A percentile compares a stretch with the other conserved stretches of the same genome.
Evolutionary conservation across 2,329 filamentous ascomycete genomes (phyloP).

Genomic region (Colletotrichum sp.): DNA sequence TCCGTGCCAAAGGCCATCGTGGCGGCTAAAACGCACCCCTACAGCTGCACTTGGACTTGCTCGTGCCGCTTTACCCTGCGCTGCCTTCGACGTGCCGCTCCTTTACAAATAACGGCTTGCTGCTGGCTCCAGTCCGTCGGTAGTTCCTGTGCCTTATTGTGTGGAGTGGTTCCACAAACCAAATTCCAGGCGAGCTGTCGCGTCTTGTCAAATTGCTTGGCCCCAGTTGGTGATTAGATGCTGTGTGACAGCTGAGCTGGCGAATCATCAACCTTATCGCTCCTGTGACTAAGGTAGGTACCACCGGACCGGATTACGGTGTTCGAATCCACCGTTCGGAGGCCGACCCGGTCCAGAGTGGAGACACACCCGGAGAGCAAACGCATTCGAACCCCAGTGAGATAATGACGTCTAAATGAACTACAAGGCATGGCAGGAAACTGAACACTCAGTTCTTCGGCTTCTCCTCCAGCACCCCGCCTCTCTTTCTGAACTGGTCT

Average conservation of each 20-base stretch:
- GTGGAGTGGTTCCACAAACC: background rate
- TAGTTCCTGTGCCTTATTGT: background rate
- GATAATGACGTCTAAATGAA: background rate
- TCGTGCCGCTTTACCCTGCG: background rate
- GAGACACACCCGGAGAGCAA: background rate
- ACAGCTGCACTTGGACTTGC: background rate
- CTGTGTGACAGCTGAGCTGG: background rate
- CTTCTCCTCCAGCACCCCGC: background rate
- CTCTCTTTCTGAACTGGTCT: slow-evolving; percentile 23
- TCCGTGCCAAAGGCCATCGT: background rate
- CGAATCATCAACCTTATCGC: background rate
- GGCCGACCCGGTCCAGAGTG: background rate
- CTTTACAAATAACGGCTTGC: background rate
- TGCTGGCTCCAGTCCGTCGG: background rate
- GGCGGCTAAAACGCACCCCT: background rate
- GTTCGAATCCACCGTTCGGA: background rate
- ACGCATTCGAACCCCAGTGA: background rate
- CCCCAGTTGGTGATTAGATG: background rate
- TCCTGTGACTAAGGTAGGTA: background rate
- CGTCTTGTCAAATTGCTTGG: background rate
- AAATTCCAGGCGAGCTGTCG: background rate
- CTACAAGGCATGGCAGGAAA: background rate
- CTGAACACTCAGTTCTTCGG: background rate
- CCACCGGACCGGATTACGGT: background rate
- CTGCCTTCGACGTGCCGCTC: background rate